These are phyloP conservation scores for Rhizoclosmatium sp. DNA, from an alignment of 192 early-diverging fungal species.

Conservation along the genomic window DNA sequence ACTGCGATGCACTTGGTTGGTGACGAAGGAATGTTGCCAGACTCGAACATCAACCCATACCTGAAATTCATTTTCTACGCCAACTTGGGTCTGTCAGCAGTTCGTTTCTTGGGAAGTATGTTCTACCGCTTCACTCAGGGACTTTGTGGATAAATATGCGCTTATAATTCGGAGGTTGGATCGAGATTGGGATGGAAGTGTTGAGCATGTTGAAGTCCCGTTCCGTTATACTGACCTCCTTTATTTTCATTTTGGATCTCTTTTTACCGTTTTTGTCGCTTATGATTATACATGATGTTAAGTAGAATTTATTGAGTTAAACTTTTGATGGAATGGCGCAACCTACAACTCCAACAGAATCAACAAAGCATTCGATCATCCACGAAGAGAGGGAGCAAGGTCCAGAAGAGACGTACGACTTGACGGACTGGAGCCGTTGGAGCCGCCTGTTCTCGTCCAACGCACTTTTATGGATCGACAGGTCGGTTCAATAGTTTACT, in stretches of 20 bases:
- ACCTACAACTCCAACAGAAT: no score
- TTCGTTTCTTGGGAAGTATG: conserved; percentile 80
- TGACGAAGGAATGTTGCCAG: conserved; percentile 29
- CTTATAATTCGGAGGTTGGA: not conserved
- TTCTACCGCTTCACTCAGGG: conserved; percentile 74
- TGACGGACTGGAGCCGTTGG: conserved; percentile 15
- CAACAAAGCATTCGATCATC: no score
- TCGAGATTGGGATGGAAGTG: no score
- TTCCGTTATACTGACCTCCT: not conserved
- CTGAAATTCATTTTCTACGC: conserved; percentile 86
- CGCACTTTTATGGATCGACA: not conserved
- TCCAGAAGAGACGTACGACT: not conserved
- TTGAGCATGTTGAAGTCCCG: no score
- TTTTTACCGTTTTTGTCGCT: conserved; percentile 8
- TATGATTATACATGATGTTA: not conserved
- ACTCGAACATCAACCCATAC: conserved; percentile 67
- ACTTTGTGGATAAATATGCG: conserved; percentile 60
- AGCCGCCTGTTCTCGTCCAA: no score
- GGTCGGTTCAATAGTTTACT: not conserved
- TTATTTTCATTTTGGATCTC: not conserved
- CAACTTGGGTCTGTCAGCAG: conserved; percentile 71
- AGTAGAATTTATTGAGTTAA: not conserved
- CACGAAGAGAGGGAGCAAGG: no score
- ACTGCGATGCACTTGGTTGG: conserved; percentile 28
- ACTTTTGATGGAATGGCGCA: not conserved